Conservation (phyloP, 768 basidiomycete genomes). For the Kwoniella dejecticola region DNA sequence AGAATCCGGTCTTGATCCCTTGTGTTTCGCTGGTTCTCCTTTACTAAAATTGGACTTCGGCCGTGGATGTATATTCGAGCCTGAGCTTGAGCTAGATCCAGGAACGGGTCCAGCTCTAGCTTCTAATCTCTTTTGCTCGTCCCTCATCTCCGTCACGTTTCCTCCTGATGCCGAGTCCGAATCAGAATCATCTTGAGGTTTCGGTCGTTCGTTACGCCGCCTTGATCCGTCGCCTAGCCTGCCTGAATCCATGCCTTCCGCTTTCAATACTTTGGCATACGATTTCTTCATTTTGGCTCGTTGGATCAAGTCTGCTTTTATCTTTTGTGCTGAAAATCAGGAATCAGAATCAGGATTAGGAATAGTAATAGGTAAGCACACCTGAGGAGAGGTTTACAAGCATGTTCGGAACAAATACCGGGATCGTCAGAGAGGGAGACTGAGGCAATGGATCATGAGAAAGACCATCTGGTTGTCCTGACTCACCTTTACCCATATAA, state of each 20-base stretch:
- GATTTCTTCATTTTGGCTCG: conserved; percentile 53
- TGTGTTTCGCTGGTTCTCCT: not conserved
- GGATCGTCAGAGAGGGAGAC: too few relatives aligned
- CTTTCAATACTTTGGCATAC: conserved; percentile 74
- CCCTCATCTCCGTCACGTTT: conserved; percentile 24
- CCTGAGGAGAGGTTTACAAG: too few relatives aligned
- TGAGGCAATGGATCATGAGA: too few relatives aligned
- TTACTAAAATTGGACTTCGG: not conserved
- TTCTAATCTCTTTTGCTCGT: conserved; percentile 4
- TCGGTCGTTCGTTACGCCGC: conserved; percentile 14
- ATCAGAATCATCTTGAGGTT: not conserved
- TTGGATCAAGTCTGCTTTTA: conserved; percentile 53
- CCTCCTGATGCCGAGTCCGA: conserved; percentile 19
- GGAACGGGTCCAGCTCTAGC: conserved; percentile 17
- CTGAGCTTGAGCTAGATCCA: conserved; percentile 10
- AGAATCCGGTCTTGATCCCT: not conserved
- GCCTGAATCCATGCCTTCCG: conserved; percentile 71
- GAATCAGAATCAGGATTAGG: too few relatives aligned
- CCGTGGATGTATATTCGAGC: not conserved
- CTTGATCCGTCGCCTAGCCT: conserved; percentile 60
- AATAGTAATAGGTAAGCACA: too few relatives aligned
- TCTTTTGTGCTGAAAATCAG: conserved; percentile 48
- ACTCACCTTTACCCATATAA: conserved; percentile 56
- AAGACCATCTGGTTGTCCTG: not conserved
- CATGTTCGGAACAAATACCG: too few relatives aligned